These are phyloP conservation scores for Schwanniomyces pseudopolymorphus DNA, from an alignment of 805 yeast species.

Conservation along the genomic window DNA sequence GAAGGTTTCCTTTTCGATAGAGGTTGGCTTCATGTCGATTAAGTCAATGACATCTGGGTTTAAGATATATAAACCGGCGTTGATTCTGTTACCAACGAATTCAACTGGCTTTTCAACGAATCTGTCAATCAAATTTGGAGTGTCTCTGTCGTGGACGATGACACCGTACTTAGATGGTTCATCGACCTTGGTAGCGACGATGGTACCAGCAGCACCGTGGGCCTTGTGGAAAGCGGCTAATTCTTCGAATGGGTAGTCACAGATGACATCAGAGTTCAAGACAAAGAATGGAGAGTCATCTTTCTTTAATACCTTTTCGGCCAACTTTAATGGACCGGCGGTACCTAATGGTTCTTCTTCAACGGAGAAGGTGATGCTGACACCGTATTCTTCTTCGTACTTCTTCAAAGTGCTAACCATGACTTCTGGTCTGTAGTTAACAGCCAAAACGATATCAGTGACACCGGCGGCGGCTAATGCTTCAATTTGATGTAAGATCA, in stretches of 20 bases:
- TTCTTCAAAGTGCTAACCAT: constrained; percentile 94
- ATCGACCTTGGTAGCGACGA: constrained; percentile 98
- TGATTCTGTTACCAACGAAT: constrained; percentile 99
- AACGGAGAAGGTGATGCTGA: constrained; percentile 91
- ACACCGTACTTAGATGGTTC: constrained; percentile 99
- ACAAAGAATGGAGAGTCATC: constrained; percentile 97
- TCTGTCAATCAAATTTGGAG: constrained; percentile 94
- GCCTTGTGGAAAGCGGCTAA: constrained; percentile 88
- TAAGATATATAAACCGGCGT: constrained; percentile 97
- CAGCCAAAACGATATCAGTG: constrained; percentile 97
- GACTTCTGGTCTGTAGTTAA: constrained; percentile 98
- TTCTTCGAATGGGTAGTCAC: constrained; percentile 96
- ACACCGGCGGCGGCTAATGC: constrained; percentile 98
- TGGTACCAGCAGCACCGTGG: constrained; percentile 98
- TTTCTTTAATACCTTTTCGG: constrained; percentile 89
- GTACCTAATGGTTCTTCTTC: constrained; percentile 99
- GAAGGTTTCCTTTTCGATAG: constrained; percentile 99
- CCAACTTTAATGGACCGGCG: constrained; percentile 98
- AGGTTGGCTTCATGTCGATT: constrained; percentile 97
- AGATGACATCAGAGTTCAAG: constrained; percentile 95
- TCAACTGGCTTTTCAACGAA: constrained; percentile 99
- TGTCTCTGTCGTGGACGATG: constrained; percentile 94
- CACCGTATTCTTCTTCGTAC: constrained; percentile 94
- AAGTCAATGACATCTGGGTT: constrained; percentile 97
- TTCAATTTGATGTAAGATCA: constrained; percentile 98